Evolutionary conservation across 805 yeast genomes (phyloP).

Genomic region (Candida maris): DNA sequence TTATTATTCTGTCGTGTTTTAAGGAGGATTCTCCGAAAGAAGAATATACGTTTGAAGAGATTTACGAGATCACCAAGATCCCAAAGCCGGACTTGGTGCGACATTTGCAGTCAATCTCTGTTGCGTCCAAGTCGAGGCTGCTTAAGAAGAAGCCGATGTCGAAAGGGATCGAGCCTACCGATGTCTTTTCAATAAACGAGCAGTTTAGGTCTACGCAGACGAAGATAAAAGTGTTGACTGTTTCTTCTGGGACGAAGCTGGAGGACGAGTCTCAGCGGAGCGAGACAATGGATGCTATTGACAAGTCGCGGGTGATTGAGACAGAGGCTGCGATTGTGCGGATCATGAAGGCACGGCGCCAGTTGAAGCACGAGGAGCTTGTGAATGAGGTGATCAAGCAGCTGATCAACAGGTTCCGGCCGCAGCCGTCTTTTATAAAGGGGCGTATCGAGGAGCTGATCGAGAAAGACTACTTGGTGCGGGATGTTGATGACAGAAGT

Average conservation of each 20-base stretch:
- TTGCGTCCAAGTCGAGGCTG: slow-evolving; percentile 78
- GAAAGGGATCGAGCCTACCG: slow-evolving; percentile 60
- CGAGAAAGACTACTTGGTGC: slow-evolving; percentile 75
- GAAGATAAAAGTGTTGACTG: slow-evolving; percentile 73
- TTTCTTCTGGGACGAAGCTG: slow-evolving; percentile 41
- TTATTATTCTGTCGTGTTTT: slow-evolving; percentile 66
- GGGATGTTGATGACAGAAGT: slow-evolving; percentile 59
- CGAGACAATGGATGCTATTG: slow-evolving; percentile 53
- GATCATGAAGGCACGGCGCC: slow-evolving; percentile 74
- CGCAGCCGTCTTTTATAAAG: slow-evolving; percentile 65
- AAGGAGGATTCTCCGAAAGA: slow-evolving; percentile 44
- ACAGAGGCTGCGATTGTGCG: slow-evolving; percentile 85
- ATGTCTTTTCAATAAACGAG: slow-evolving; percentile 63
- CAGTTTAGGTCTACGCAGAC: slow-evolving; percentile 64
- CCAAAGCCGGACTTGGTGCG: slow-evolving; percentile 71
- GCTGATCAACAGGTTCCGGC: slow-evolving; percentile 60
- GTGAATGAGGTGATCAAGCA: slow-evolving; percentile 62
- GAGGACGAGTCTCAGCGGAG: slow-evolving; percentile 54
- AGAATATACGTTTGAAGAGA: slow-evolving; percentile 56
- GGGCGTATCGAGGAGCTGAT: slow-evolving; percentile 69
- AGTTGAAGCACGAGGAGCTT: slow-evolving; percentile 58
- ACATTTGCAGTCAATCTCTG: slow-evolving; percentile 78
- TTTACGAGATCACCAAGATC: slow-evolving; percentile 61
- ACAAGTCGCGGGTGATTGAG: slow-evolving; percentile 61
- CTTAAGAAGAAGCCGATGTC: slow-evolving; percentile 72